Conservation (phyloP, 2,329 filamentous ascomycete genomes). For the Aureobasidium sp. region DNA sequence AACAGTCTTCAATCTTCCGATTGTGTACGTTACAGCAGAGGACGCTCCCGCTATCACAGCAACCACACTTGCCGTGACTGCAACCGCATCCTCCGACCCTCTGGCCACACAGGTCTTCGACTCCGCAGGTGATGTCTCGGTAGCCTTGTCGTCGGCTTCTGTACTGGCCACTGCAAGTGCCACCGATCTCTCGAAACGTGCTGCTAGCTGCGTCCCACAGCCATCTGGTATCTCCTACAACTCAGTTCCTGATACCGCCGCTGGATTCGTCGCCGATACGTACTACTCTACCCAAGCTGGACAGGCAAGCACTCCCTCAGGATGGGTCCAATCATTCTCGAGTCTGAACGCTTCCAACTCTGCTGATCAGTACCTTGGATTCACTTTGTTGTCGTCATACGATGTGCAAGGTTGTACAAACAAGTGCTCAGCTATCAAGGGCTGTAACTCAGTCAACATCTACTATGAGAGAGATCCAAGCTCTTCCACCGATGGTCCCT, state of each 20-base stretch:
- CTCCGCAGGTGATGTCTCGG: not conserved
- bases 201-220: not conserved
- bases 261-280: not conserved
- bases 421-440: constrained; percentile 10
- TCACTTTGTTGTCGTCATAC: constrained; percentile 8
- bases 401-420: constrained; percentile 7
- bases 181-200: not conserved
- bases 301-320: not conserved
- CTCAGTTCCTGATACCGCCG: constrained; percentile 10
- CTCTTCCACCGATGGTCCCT: constrained; percentile 2
- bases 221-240: constrained; percentile 11
- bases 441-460: constrained; percentile 14
- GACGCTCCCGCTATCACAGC: not conserved
- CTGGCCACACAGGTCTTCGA: not conserved
- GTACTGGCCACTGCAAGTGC: not conserved
- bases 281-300: not conserved
- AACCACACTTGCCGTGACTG: not conserved
- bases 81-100: not conserved
- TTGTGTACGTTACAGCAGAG: not conserved
- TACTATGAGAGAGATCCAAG: constrained; percentile 15
- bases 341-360: constrained; percentile 12
- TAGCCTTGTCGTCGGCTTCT: not conserved
- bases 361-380: constrained; percentile 14
- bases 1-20: not conserved
- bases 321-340: constrained; percentile 11